These are phyloP conservation scores for Mycena sanguinolenta DNA, from an alignment of 768 basidiomycete species.

Conservation along the genomic window DNA sequence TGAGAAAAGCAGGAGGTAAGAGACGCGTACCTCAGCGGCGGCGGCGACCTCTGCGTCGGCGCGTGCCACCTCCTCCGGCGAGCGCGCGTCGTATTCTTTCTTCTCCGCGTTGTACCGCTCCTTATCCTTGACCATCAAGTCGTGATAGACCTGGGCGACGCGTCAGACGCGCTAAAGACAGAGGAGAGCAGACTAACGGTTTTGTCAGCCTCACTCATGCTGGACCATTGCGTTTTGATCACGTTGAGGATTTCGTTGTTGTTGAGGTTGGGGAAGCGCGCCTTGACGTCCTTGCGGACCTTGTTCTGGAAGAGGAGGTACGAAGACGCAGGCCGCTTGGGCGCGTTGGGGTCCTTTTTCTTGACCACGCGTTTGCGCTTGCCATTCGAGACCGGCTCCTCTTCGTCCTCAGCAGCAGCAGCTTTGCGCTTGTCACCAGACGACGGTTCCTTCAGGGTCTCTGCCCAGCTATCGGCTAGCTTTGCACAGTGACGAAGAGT, in stretches of 20 bases:
- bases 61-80: conserved; percentile 62
- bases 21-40: conserved; percentile 50
- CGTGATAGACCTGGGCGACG: conserved; percentile 63
- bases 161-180: conserved; percentile 34
- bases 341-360: conserved; percentile 92
- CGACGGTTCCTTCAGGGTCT: conserved; percentile 54
- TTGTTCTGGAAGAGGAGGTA: conserved; percentile 97
- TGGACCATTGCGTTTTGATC: conserved; percentile 83
- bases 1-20: neutral
- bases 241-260: conserved; percentile 80
- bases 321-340: conserved; percentile 92
- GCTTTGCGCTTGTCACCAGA: conserved; percentile 66
- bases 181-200: conserved; percentile 64
- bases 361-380: conserved; percentile 75
- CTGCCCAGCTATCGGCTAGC: conserved; percentile 72
- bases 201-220: conserved; percentile 77
- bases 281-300: conserved; percentile 80
- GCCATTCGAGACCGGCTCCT: conserved; percentile 46
- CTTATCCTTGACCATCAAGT: conserved; percentile 71
- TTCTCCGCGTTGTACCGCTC: conserved; percentile 74
- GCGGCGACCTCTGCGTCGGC: conserved; percentile 60
- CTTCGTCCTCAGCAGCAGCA: conserved; percentile 55
- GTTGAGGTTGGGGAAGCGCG: conserved; percentile 69
- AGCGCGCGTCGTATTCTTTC: conserved; percentile 71
- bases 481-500: conserved; percentile 74